Conservation (phyloP, 768 basidiomycete genomes). For the Termitomyces sp. region DNA sequence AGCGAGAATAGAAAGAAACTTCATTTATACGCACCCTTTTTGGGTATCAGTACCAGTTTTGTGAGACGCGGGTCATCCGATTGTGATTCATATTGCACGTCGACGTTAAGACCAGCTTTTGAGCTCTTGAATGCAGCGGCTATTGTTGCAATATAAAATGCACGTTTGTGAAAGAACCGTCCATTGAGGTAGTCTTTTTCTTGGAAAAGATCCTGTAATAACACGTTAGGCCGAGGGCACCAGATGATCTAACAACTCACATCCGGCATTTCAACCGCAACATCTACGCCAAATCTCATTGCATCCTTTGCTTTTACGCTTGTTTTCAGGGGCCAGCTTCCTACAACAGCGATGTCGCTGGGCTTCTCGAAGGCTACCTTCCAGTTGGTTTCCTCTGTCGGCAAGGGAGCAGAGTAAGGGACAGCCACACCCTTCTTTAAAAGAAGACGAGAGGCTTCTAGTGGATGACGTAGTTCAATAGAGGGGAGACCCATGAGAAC, state of each 20-base stretch:
- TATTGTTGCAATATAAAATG: slow-evolving; percentile 82
- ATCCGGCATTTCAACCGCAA: slow-evolving; percentile 84
- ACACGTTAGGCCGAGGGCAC: slow-evolving; percentile 10
- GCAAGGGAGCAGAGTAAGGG: slow-evolving; percentile 65
- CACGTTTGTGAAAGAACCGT: slow-evolving; percentile 88
- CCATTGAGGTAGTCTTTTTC: slow-evolving; percentile 92
- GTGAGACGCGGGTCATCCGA: slow-evolving; percentile 61
- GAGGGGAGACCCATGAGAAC: slow-evolving; percentile 57
- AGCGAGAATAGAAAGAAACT: slow-evolving; percentile 22
- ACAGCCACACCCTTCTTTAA: slow-evolving; percentile 54
- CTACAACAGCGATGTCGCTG: slow-evolving; percentile 68
- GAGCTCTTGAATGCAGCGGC: slow-evolving; percentile 52
- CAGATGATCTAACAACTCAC: slow-evolving; percentile 35
- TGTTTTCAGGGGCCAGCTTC: slow-evolving; percentile 82
- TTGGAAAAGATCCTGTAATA: slow-evolving; percentile 72
- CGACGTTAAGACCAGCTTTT: slow-evolving; percentile 44
- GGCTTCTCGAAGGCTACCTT: slow-evolving; percentile 80
- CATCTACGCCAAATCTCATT: slow-evolving; percentile 63
- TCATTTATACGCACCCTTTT: slow-evolving; percentile 36
- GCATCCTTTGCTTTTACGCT: slow-evolving; percentile 69
- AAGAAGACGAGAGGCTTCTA: slow-evolving; percentile 54
- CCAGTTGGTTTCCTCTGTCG: slow-evolving; percentile 82
- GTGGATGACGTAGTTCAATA: slow-evolving; percentile 56
- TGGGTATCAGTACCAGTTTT: slow-evolving; percentile 55
- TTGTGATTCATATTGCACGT: slow-evolving; percentile 55